Conservation (phyloP, 495 filamentous ascomycete species). For the Aspergillus sparsus region DNA sequence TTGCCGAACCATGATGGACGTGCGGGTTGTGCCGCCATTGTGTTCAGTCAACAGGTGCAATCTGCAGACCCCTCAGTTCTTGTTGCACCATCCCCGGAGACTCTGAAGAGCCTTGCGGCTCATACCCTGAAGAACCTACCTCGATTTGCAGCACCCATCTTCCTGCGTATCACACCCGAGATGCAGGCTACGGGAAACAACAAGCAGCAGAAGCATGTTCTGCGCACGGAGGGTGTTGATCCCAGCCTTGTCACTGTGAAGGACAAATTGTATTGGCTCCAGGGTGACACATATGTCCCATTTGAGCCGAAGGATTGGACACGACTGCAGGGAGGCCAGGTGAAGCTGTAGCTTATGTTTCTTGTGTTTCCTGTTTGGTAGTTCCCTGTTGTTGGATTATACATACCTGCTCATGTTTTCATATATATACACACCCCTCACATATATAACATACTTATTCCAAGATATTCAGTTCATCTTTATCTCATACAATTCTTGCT, state of each 20-base stretch:
- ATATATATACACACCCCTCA: too few species aligned
- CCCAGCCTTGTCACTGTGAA: slow-evolving; percentile 52
- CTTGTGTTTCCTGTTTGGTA: background rate
- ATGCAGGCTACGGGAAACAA: slow-evolving; percentile 78
- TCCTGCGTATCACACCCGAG: slow-evolving; percentile 64
- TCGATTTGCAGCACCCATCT: slow-evolving; percentile 74
- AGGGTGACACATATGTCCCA: slow-evolving; percentile 61
- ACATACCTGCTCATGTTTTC: background rate
- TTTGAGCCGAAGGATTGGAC: slow-evolving; percentile 71
- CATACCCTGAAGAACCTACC: slow-evolving; percentile 64
- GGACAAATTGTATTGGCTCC: slow-evolving; percentile 72
- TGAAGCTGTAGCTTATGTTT: slow-evolving; percentile 33
- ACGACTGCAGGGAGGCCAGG: slow-evolving; percentile 62
- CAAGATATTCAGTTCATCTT: too few species aligned
- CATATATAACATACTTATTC: background rate
- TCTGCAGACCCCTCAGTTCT: slow-evolving; percentile 31
- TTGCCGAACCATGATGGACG: slow-evolving; percentile 84
- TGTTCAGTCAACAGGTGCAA: slow-evolving; percentile 50
- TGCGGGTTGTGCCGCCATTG: slow-evolving; percentile 77
- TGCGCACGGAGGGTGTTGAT: slow-evolving; percentile 75
- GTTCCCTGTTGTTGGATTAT: background rate
- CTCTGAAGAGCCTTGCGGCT: slow-evolving; percentile 59
- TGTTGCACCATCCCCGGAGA: slow-evolving; percentile 36
- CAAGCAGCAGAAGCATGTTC: slow-evolving; percentile 75
- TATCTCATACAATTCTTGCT: too few species aligned